A percentile compares a stretch with the other conserved stretches of the same genome.
These are phyloP conservation scores for Acorus calamus DNA, from an alignment of 106 monocot species.

Conservation along the genomic window DNA sequence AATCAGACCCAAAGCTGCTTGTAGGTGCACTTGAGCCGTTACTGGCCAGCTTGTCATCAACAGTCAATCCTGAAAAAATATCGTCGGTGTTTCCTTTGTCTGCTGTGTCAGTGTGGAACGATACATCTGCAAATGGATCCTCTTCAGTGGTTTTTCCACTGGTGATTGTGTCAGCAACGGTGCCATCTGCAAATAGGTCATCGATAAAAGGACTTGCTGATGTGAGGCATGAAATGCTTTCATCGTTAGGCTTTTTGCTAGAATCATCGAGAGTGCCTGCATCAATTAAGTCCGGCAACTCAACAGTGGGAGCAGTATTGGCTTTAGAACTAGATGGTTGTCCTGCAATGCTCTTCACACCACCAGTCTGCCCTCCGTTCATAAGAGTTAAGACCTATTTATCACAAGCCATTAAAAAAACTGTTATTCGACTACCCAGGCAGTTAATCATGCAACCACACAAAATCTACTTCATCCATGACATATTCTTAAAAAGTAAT, in stretches of 20 bases:
- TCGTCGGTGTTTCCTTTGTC: conserved; percentile 31
- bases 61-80: conserved; percentile 72
- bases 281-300: conserved; percentile 90
- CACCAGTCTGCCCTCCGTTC: conserved; percentile 37
- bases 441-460: background rate
- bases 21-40: conserved; percentile 2
- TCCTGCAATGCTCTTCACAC: conserved; percentile 14
- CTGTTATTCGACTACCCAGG: background rate
- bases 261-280: conserved; percentile 45
- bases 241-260: conserved; percentile 13
- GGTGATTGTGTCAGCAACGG: conserved; percentile 17
- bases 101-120: conserved; percentile 48
- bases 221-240: conserved; percentile 11
- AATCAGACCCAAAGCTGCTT: conserved; percentile 16
- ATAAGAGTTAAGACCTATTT: conserved; percentile 29
- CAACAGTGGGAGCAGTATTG: conserved; percentile 23
- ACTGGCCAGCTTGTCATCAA: conserved; percentile 39
- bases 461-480: background rate
- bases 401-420: background rate
- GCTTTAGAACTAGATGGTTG: conserved; percentile 32
- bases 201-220: conserved; percentile 44
- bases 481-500: background rate
- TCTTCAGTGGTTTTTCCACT: conserved; percentile 18
- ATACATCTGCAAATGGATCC: conserved; percentile 97
- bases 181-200: conserved; percentile 52